These are phyloP conservation scores for Fragaria ananassa DNA, from an alignment of 306 rosid genomes.

Conservation along the genomic window DNA sequence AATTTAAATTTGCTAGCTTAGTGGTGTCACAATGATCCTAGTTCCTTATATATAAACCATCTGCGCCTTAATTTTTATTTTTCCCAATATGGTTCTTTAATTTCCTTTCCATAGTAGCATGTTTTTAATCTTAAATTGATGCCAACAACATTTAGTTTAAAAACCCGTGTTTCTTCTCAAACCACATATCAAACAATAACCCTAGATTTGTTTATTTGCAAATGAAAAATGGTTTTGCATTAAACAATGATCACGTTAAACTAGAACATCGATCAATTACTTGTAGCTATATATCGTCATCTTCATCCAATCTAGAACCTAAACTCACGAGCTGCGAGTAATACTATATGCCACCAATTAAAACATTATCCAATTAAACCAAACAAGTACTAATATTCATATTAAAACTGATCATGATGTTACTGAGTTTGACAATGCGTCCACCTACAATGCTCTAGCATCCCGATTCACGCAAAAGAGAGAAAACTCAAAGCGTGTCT, in stretches of 20 bases:
- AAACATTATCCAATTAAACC: slow-evolving; percentile 4
- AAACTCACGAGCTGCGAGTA: slow-evolving; percentile 45
- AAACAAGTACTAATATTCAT: neutral
- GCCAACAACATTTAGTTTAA: neutral
- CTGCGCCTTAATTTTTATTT: too few species aligned
- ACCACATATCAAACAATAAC: too few species aligned
- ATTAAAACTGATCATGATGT: neutral
- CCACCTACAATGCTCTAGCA: slow-evolving; percentile 51
- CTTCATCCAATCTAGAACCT: slow-evolving; percentile 28
- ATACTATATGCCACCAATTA: neutral
- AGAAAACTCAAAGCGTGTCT: slow-evolving; percentile 22
- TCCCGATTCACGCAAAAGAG: slow-evolving; percentile 38
- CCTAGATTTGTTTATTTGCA: neutral
- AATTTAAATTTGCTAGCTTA: too few species aligned
- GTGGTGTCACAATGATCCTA: too few species aligned
- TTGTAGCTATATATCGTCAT: slow-evolving; percentile 8
- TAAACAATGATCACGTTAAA: slow-evolving; percentile 18
- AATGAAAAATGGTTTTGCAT: neutral
- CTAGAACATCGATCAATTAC: neutral
- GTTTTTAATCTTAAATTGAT: too few species aligned
- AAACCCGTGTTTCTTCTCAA: neutral
- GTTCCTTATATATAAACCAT: too few species aligned
- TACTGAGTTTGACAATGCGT: slow-evolving; percentile 21
- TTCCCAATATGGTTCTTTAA: too few species aligned
- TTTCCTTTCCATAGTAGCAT: too few species aligned